These are phyloP conservation scores for Sporothrix curviconia DNA, from an alignment of 2,329 filamentous ascomycete genomes.

Conservation along the genomic window DNA sequence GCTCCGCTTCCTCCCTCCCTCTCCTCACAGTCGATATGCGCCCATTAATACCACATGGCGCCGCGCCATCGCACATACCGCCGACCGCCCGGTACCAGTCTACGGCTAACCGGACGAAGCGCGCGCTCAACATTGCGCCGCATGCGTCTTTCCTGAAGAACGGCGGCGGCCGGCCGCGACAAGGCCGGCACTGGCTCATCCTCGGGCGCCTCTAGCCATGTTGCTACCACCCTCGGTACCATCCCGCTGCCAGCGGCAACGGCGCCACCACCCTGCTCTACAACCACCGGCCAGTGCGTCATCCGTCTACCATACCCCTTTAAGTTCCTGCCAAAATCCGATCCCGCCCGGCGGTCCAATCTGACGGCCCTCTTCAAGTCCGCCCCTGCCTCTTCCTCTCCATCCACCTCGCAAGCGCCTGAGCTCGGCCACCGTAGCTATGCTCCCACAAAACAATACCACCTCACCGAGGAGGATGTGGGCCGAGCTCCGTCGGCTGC, in stretches of 20 bases:
- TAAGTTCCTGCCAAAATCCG: conserved; percentile 55
- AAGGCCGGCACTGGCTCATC: background rate
- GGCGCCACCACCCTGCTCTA: conserved; percentile 38
- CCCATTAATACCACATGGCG: conserved; percentile 1
- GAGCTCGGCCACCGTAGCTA: conserved; percentile 17
- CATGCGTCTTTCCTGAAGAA: conserved; percentile 50
- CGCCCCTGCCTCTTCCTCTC: conserved; percentile 19
- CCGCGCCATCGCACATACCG: background rate
- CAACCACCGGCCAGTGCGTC: conserved; percentile 41
- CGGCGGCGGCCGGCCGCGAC: background rate
- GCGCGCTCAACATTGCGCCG: conserved; percentile 52
- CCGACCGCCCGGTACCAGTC: conserved; percentile 38
- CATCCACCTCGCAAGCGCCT: conserved; percentile 28
- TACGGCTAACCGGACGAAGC: conserved; percentile 48
- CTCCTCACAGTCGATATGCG: background rate
- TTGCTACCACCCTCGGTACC: conserved; percentile 25
- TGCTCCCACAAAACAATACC: conserved; percentile 30
- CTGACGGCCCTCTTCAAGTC: conserved; percentile 37
- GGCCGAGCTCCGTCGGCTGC: conserved; percentile 53
- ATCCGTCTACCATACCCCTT: conserved; percentile 58
- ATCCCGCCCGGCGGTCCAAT: conserved; percentile 47
- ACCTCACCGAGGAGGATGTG: conserved; percentile 50
- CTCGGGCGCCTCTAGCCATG: background rate
- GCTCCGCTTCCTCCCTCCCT: background rate
- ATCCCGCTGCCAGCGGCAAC: conserved; percentile 30